Evolutionary conservation across 345 rosid genomes (phyloP).

Genomic region (Geranium rotundifolium): DNA sequence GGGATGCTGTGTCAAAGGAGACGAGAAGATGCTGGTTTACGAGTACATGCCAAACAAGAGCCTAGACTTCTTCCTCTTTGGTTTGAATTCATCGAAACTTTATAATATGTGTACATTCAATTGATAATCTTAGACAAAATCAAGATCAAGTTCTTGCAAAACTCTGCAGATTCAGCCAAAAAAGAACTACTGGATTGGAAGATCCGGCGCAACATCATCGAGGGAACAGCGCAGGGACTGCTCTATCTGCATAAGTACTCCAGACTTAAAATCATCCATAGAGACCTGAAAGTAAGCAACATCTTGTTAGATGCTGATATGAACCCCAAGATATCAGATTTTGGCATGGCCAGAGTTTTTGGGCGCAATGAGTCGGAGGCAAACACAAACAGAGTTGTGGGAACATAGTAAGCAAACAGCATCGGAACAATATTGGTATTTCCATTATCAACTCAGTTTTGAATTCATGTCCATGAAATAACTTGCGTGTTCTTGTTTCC

Average conservation of each 20-base stretch:
- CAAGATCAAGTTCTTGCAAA: too few species aligned
- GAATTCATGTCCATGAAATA: too few species aligned
- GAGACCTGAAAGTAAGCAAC: constrained; percentile 42
- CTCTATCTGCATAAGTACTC: constrained; percentile 35
- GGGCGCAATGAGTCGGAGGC: constrained; percentile 32
- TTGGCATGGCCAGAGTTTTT: constrained; percentile 41
- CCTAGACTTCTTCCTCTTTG: constrained; percentile 25
- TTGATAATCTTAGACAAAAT: too few species aligned
- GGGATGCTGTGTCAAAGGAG: constrained; percentile 33
- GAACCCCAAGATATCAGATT: too few species aligned
- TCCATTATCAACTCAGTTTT: too few species aligned
- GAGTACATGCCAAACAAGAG: too few species aligned
- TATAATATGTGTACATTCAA: too few species aligned
- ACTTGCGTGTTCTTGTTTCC: too few species aligned
- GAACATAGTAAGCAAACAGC: constrained; percentile 44
- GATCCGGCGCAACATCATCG: constrained; percentile 24
- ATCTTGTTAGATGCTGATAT: constrained; percentile 26
- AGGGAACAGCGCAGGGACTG: constrained; percentile 34
- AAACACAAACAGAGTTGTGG: constrained; percentile 30
- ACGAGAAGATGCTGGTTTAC: too few species aligned
- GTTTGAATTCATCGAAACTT: constrained; percentile 12
- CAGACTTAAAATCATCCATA: constrained; percentile 31
- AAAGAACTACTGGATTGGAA: constrained; percentile 21
- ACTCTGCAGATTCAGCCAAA: not conserved
- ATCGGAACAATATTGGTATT: too few species aligned